Conservation (phyloP, 2,329 filamentous ascomycete species). For the Capronia epimyces region DNA sequence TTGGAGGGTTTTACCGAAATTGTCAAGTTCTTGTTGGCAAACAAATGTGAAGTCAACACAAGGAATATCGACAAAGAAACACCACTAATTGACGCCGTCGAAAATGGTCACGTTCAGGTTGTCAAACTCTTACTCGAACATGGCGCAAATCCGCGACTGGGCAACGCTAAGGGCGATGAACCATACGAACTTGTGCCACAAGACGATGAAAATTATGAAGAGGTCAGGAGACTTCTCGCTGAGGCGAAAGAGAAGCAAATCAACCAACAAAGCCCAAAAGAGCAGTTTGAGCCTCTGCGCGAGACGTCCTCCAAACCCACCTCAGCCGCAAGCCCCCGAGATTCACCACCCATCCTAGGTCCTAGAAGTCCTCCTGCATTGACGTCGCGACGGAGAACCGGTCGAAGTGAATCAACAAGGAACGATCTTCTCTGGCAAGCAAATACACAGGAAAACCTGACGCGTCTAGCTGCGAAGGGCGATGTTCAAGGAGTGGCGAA, state of each 20-base stretch:
- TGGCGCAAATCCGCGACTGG: slow-evolving; percentile 84
- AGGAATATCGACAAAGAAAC: slow-evolving; percentile 80
- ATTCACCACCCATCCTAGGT: slow-evolving; percentile 39
- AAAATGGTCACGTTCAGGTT: slow-evolving; percentile 87
- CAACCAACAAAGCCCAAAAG: slow-evolving; percentile 41
- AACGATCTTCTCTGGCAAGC: slow-evolving; percentile 49
- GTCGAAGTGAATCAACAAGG: slow-evolving; percentile 46
- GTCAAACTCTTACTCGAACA: slow-evolving; percentile 77
- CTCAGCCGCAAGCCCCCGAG: slow-evolving; percentile 43
- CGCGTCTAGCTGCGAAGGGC: slow-evolving; percentile 46
- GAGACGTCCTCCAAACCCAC: slow-evolving; percentile 40
- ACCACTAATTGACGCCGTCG: slow-evolving; percentile 89
- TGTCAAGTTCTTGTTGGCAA: slow-evolving; percentile 77
- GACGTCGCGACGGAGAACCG: slow-evolving; percentile 41
- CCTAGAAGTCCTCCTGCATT: slow-evolving; percentile 38
- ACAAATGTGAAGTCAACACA: slow-evolving; percentile 77
- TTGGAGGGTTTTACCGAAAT: slow-evolving; percentile 82
- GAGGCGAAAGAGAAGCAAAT: slow-evolving; percentile 55
- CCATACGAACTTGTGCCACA: slow-evolving; percentile 76
- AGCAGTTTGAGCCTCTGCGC: slow-evolving; percentile 34
- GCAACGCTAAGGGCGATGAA: slow-evolving; percentile 88
- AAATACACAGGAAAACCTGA: slow-evolving; percentile 46
- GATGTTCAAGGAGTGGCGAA: slow-evolving; percentile 47
- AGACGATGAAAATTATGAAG: slow-evolving; percentile 69
- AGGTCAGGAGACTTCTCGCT: slow-evolving; percentile 66